Evolutionary conservation across 257 asterid species (phyloP), one percentile per base, ranked within the genome.

Genomic region (Lycium barbarum): DNA sequence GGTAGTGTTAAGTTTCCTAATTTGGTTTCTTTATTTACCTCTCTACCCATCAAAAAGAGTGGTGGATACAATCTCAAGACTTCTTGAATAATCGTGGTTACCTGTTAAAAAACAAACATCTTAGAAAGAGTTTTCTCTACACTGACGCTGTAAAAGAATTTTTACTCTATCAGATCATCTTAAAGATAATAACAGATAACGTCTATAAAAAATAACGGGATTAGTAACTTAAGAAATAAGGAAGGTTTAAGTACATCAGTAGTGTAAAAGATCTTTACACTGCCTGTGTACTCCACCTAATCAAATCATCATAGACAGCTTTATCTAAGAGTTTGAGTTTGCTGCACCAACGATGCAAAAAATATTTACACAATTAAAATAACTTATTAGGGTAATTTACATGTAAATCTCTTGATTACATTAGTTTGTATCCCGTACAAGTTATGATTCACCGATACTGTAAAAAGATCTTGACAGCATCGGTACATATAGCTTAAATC

Each of bases 11-110:
- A 59, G 1, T 86, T 15, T 7, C 88, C 88, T 7, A 88, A 57
- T 81, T 80, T 72, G 7, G 90, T 86, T 43, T 81, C 76, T 70
- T 81, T 80, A 8, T n/a, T 26, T 13, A 71, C 61, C 43, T 45
- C 53, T 65, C 88, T 83, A 18, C 20, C 20, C 78, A 57, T 33
- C 74, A 81, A 53, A 53, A 63, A 0, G 18, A 3, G 85, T 5
- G 87, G 84, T 15, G 90, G 84, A 79, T 86, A 86, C 40, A 88
- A 38, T 79, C 90, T 86, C 36, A 88, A 61, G 54, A 82, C 87
- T 66, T 88, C 90, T 9, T 88, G 62, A 1, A 88, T 33, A 38
- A 88, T 88, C 90, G 86, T 88, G 0, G 84, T 80, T 3, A 88
- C 63, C 90, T 86, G 83, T 18, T 57, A 2, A 67, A 54, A 8